Evolutionary conservation across 768 basidiomycete species (phyloP), one percentile per base, ranked within the genome.

Genomic region (Clathrus columnatus): DNA sequence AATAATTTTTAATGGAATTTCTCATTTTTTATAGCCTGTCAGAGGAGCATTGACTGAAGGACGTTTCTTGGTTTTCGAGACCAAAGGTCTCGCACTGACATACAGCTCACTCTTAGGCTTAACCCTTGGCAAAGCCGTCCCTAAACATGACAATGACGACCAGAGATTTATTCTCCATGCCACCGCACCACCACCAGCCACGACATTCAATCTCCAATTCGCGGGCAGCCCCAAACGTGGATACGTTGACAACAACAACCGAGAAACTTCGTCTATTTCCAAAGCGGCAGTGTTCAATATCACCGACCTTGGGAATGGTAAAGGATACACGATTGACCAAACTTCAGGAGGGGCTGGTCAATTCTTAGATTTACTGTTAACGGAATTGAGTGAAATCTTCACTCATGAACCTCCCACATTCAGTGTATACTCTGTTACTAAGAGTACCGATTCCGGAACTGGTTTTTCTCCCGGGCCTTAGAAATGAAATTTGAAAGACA

Each of bases 21-120:
- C 20, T 11, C 26, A 8, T 29, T 51, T 41, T 20, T 16, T 4
- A 17, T 48, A 57, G 55, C n/a, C 29, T 16, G 48, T 61, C 21
- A 59, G 60, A 30, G 60, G 60, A 5, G 41, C 23, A 16, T 18
- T 60, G 14, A 60, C 60, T 26, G 60, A 61, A 45, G 60, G 60
- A 20, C 58, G 60, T 18, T 57, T 45, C 52, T 46, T 61, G 10
- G 56, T 60, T 20, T 42, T 57, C 50, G 60, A 61, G 29, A 43
- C 58, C 8, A 17, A 48, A 18, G 48, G 48, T 17, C 6, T 51
- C 26, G 58, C 58, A 18, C 54, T 59, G 18, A 42, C 55, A 21
- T 49, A 32, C 36, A 29, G 29, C 18, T 17, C 8, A n/a, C 23
- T n/a, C 10, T 27, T 18, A 18, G n/a, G 20, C 10, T 26, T 57